phyloP scores from a whole-genome alignment of 176 grass and related monocot species.

The Canna indica region DNA sequence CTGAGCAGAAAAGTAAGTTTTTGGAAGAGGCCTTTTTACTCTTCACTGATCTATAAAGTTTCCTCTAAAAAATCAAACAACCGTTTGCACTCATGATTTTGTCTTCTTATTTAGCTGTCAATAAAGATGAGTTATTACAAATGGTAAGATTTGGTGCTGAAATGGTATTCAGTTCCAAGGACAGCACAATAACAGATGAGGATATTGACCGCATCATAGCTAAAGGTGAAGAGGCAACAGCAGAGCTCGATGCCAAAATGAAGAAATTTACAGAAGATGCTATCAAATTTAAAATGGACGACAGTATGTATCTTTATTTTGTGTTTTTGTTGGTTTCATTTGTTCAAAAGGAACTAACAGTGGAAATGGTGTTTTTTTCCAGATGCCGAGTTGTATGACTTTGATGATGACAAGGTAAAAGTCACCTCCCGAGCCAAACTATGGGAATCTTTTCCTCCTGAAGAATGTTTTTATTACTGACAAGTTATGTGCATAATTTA shows the following conservation, averaged over 20 bases:
- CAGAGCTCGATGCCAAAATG: constrained; percentile 97
- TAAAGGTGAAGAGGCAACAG: constrained; percentile 96
- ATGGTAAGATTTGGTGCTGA: constrained; percentile 99
- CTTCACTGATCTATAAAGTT: neutral
- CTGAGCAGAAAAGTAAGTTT: constrained; percentile 75
- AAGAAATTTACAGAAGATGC: constrained; percentile 99
- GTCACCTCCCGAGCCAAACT: no score
- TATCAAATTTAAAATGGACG: constrained; percentile 99
- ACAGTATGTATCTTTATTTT: constrained; percentile 41
- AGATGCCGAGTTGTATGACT: constrained; percentile 97
- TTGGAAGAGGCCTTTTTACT: neutral
- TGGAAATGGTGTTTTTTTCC: constrained; percentile 22
- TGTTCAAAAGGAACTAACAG: neutral
- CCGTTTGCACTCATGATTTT: neutral
- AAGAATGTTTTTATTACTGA: no score
- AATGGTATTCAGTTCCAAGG: constrained; percentile 99
- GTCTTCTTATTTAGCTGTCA: constrained; percentile 58
- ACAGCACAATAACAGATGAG: constrained; percentile 97
- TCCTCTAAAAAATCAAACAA: no score
- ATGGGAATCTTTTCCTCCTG: no score
- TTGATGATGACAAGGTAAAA: constrained; percentile 95
- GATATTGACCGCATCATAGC: constrained; percentile 96
- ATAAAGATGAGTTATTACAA: constrained; percentile 94
- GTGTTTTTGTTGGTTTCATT: neutral
- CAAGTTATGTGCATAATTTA: neutral